Evolutionary conservation across 139 green algal genomes (phyloP).

Genomic region (Dunaliella sp.): DNA sequence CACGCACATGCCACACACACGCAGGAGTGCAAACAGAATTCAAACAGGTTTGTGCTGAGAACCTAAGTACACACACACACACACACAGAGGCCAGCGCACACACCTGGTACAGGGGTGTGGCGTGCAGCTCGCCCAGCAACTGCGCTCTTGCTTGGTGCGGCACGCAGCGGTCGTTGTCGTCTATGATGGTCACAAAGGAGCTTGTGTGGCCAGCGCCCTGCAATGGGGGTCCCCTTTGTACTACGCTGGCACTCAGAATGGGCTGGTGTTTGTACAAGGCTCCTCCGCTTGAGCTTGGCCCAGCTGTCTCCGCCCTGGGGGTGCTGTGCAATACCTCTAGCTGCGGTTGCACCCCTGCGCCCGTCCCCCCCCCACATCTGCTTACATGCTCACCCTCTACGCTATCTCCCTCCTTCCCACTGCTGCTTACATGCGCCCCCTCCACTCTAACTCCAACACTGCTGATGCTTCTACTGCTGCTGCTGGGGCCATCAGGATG

Average conservation of each 20-base stretch:
- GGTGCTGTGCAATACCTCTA: too few relatives aligned
- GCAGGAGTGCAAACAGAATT: not conserved
- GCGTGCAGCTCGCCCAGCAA: conserved; percentile 49
- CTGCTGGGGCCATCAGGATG: too few relatives aligned
- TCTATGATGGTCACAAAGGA: not conserved
- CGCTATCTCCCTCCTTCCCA: too few relatives aligned
- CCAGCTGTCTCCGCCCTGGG: too few relatives aligned
- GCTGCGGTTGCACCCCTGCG: too few relatives aligned
- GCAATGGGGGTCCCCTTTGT: not conserved
- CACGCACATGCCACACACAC: too few relatives aligned
- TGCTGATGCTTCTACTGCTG: too few relatives aligned
- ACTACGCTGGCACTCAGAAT: not conserved
- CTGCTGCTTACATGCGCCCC: too few relatives aligned
- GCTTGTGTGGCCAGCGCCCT: not conserved
- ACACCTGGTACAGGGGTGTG: conserved; percentile 42
- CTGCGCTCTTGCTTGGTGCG: conserved; percentile 29
- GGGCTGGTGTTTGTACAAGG: not conserved
- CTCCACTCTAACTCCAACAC: too few relatives aligned
- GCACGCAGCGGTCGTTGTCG: conserved; percentile 39
- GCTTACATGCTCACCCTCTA: too few relatives aligned
- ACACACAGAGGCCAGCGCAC: not conserved
- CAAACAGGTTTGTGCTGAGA: not conserved
- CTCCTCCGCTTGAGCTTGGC: too few relatives aligned
- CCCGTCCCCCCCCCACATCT: too few relatives aligned
- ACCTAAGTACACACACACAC: not conserved